Conservation (phyloP, 176 grass and related monocot species). For the Oryza rufipogon region DNA sequence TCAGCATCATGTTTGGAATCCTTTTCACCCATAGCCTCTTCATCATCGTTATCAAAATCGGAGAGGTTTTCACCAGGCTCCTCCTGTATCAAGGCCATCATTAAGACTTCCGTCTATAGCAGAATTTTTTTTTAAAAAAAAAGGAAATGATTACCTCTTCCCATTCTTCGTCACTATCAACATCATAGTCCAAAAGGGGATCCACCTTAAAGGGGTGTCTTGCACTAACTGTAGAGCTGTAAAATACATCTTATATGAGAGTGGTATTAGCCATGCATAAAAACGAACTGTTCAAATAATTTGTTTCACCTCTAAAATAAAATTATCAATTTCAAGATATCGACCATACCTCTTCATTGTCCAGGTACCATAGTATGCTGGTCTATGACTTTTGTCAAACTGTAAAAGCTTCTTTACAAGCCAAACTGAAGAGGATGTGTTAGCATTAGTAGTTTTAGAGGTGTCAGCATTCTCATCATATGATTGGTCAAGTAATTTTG, state of each 20-base stretch:
- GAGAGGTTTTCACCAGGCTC: slow-evolving; percentile 59
- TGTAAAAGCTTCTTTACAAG: slow-evolving; percentile 64
- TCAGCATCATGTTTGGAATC: slow-evolving; percentile 13
- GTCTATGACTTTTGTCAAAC: slow-evolving; percentile 67
- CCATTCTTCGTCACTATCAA: slow-evolving; percentile 69
- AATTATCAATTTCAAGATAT: background rate
- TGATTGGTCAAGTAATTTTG: slow-evolving; percentile 57
- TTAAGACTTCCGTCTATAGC: slow-evolving; percentile 1
- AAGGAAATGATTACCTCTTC: slow-evolving; percentile 47
- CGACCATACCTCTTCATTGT: slow-evolving; percentile 54
- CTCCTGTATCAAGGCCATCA: slow-evolving; percentile 37
- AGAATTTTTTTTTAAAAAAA: background rate
- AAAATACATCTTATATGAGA: slow-evolving; percentile 10
- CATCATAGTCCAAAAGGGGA: slow-evolving; percentile 39
- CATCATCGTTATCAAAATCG: slow-evolving; percentile 51
- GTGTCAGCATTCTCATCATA: slow-evolving; percentile 29
- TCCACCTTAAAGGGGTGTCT: slow-evolving; percentile 52
- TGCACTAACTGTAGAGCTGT: slow-evolving; percentile 39
- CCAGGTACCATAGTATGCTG: slow-evolving; percentile 77
- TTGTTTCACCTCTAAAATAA: background rate
- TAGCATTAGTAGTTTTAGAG: slow-evolving; percentile 13
- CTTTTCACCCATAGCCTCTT: slow-evolving; percentile 28
- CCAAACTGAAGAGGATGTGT: slow-evolving; percentile 13
- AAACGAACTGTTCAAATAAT: background rate
- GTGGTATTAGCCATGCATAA: background rate